A percentile compares a stretch with the other conserved stretches of the same genome.
Evolutionary conservation across 352 stramenopile genomes (phyloP).

Genomic region (Phytopythium montanum): DNA sequence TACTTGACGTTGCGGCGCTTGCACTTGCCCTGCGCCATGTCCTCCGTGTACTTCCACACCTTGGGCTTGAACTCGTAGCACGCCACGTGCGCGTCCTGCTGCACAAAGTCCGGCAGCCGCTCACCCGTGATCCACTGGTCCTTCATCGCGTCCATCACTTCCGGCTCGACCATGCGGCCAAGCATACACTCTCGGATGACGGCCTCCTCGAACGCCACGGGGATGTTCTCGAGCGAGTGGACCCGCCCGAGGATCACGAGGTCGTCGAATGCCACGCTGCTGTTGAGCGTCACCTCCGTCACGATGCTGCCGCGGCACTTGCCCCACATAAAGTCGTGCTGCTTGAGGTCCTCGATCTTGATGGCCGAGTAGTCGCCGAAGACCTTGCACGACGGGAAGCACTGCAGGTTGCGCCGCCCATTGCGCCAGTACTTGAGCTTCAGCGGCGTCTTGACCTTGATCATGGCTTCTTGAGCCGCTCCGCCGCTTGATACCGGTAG

Average conservation of each 20-base stretch:
- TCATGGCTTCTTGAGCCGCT: constrained; percentile 71
- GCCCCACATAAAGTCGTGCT: constrained; percentile 90
- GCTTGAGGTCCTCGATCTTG: constrained; percentile 87
- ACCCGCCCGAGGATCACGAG: constrained; percentile 76
- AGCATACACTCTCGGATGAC: constrained; percentile 85
- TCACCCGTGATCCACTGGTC: constrained; percentile 85
- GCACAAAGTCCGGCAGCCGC: constrained; percentile 78
- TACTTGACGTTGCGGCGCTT: constrained; percentile 88
- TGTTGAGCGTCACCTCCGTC: constrained; percentile 82
- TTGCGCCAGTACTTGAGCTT: constrained; percentile 91
- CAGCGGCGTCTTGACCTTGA: constrained; percentile 84
- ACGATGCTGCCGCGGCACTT: constrained; percentile 84
- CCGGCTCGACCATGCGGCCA: constrained; percentile 63
- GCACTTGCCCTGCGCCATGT: constrained; percentile 87
- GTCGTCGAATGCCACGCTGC: constrained; percentile 77
- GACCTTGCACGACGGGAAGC: constrained; percentile 87
- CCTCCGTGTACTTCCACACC: constrained; percentile 88
- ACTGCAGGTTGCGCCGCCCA: constrained; percentile 87
- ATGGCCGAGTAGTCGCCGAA: constrained; percentile 89
- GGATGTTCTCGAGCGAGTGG: constrained; percentile 83
- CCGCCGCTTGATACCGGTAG: constrained; percentile 12
- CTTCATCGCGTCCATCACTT: constrained; percentile 84
- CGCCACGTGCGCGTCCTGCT: constrained; percentile 65
- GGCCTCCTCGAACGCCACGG: constrained; percentile 79
- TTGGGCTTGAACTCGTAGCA: constrained; percentile 89